Base-by-base conservation (phyloP, 345 rosid species). In the Turnera subulata region DNA sequence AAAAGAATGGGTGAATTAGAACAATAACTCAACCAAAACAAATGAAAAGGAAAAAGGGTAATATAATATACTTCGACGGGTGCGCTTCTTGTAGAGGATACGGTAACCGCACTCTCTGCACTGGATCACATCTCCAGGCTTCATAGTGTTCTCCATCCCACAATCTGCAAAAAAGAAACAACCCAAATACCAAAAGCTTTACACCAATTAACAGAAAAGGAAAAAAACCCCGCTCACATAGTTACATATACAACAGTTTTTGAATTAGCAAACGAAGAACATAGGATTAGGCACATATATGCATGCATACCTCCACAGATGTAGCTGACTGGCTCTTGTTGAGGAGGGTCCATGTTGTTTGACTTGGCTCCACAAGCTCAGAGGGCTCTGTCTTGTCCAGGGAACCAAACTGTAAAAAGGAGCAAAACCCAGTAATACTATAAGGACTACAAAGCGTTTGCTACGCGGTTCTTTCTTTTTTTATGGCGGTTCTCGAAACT, bases 101-200 rank as follows among this genome's bases (percentile, higher is more conserved):
- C 97, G 95, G 63, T 86, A 86, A 29, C 97, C 98, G 50, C 98
- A 89, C 73, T 92, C 97, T 9, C 89, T 66, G 85, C 98, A 92
- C 58, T 89, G 93, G n/a, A 89, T 82, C 48, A 86, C 88, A 63
- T 89, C 96, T 5, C 88, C 97, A 1, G 84, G 59, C 88, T 86
- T 86, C 77, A 84, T 50, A 8, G 84, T 78, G 55, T 80, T 83
- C 66, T 89, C 97, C 69, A 81, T 76, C 32, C 98, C 97, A 67
- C 97, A 92, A 66, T 92, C 95, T 77, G 53, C 56, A 17, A n/a
- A n/a, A n/a, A n/a, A n/a, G n/a, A 15, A 32, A 37, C 46, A 42
- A 42, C 12, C 45, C 12, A 13, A 42, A 4, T 15, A 42, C n/a
- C 14, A 16, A 6, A 11, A 42, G 5, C 35, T 37, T 37, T 13